Conservation (phyloP, 306 rosid genomes). For the Trichosanthes truncata region DNA sequence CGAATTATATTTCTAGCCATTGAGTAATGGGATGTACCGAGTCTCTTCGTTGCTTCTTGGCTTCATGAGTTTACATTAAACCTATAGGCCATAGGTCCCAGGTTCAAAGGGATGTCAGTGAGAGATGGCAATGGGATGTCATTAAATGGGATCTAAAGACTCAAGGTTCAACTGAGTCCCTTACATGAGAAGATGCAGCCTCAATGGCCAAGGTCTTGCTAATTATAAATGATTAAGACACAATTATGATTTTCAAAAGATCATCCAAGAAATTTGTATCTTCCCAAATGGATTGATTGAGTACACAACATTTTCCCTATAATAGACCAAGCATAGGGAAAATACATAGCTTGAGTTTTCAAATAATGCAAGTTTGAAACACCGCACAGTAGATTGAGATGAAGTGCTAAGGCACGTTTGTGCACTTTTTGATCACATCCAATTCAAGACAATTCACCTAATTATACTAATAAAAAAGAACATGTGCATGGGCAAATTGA, state of each 20-base stretch:
- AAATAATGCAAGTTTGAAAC: neutral
- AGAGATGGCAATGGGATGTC: neutral
- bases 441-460: neutral
- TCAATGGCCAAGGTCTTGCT: neutral
- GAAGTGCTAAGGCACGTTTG: neutral
- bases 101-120: neutral
- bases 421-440: neutral
- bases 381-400: neutral
- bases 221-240: neutral
- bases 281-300: neutral
- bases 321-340: neutral
- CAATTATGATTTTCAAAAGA: neutral
- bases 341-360: neutral
- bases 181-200: neutral
- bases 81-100: neutral
- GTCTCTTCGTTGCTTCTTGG: neutral
- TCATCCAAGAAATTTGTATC: neutral
- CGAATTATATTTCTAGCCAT: neutral
- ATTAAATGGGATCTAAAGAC: neutral
- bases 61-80: neutral
- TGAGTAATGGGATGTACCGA: neutral
- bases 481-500: neutral
- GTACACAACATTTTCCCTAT: neutral
- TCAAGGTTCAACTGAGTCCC: neutral
- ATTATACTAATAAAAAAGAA: neutral